These are phyloP conservation scores for Kodamaea alishanica DNA, from an alignment of 1,139 yeast genomes.

Conservation along the genomic window DNA sequence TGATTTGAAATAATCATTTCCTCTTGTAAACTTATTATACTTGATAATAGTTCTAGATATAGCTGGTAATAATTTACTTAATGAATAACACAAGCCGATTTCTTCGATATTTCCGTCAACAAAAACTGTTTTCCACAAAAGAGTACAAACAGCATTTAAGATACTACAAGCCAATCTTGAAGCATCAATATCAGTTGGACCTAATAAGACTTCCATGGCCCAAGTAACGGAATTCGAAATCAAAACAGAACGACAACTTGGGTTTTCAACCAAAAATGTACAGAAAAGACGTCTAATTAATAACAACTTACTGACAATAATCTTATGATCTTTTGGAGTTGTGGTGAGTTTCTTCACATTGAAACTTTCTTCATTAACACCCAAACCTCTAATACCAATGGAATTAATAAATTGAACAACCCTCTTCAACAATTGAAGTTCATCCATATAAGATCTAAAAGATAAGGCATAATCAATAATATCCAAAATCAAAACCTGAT, in stretches of 20 bases:
- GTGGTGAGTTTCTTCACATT: conserved; percentile 28
- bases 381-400: conserved; percentile 54
- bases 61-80: conserved; percentile 51
- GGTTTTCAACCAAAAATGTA: conserved; percentile 38
- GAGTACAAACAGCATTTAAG: conserved; percentile 46
- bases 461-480: conserved; percentile 53
- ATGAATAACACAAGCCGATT: conserved; percentile 39
- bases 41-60: conserved; percentile 49
- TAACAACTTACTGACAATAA: conserved; percentile 55
- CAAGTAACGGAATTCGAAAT: conserved; percentile 54
- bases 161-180: conserved; percentile 61
- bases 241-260: conserved; percentile 41
- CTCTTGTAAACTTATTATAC: conserved; percentile 52
- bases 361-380: conserved; percentile 35
- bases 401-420: conserved; percentile 45
- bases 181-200: conserved; percentile 54
- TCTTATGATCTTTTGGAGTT: conserved; percentile 46
- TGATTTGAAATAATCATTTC: conserved; percentile 49
- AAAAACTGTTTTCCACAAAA: conserved; percentile 33
- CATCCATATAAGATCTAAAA: conserved; percentile 38
- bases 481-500: conserved; percentile 58
- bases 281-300: conserved; percentile 57
- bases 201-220: conserved; percentile 58
- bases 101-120: conserved; percentile 23
- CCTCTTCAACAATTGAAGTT: conserved; percentile 35